Base-by-base conservation (phyloP, 1,284 basidiomycete genomes). In the Tranzscheliella williamsii region DNA sequence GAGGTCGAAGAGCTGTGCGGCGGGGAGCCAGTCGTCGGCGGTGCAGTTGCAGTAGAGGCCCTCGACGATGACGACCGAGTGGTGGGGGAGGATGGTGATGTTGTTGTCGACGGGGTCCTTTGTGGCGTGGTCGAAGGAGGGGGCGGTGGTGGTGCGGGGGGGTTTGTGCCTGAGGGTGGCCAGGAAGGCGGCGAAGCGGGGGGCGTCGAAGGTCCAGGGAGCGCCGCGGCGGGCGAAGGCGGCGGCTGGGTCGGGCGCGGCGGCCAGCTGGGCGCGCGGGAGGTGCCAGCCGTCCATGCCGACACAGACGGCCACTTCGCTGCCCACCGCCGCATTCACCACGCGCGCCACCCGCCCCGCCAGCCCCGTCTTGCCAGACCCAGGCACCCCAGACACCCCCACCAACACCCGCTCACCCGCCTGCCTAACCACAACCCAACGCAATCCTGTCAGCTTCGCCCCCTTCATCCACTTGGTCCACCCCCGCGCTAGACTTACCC, bases 261-360 rank as follows among this genome's bases (percentile, higher is more conserved):
- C 84, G 81, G 40, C 87, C 82, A 51, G 85, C 82, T 51, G 86
- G 76, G 64, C 69, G 7, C 80, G 71, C 7, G 80, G 64, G 35
- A 75, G 74, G 76, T 93, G 90, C 89, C 90, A 93, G 12, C 90
- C 91, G 72, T 93, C 90, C 45, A 91, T 81, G 5, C 87, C 84
- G 9, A 92, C 83, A 17, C 86, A 82, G 27, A 87, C 80, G 7
- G 84, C 85, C n/a, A n/a, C n/a, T n/a, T n/a, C n/a, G 16, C 67
- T 76, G 31, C 73, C 73, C 7, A 30, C 5, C 15, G 32, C 4
- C 16, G 24, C 13, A 41, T 72, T 70, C 44, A 68, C 40, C 0
- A 34, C 33, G 6, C 81, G 66, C 4, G 85, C 81, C 16, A 92
- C 75, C 8, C 82, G 79, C 26, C 79, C 75, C 2, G 88, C 83